These are phyloP conservation scores for Thermomucor indicae-seudaticae DNA, from an alignment of 371 early-diverging fungal genomes.

Conservation along the genomic window DNA sequence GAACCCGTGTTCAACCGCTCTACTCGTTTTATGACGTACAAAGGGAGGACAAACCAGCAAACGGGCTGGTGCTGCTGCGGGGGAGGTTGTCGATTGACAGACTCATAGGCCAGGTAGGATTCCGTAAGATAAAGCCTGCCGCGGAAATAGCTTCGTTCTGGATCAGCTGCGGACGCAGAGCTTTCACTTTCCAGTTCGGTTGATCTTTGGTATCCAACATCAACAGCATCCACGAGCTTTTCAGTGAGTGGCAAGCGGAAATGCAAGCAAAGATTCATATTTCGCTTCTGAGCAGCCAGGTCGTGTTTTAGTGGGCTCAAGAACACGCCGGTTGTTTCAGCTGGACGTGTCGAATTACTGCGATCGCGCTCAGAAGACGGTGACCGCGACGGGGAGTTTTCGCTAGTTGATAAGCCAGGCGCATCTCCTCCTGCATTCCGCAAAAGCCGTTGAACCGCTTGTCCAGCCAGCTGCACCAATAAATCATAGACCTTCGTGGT, in stretches of 20 bases:
- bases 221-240: slow-evolving; percentile 50
- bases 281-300: slow-evolving; percentile 72
- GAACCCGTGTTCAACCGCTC: slow-evolving; percentile 66
- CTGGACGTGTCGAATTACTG: neutral
- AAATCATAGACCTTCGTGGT: slow-evolving; percentile 73
- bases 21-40: slow-evolving; percentile 86
- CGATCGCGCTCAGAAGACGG: slow-evolving; percentile 1
- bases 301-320: slow-evolving; percentile 49
- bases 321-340: slow-evolving; percentile 14
- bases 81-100: slow-evolving; percentile 45
- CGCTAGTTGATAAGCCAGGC: slow-evolving; percentile 46
- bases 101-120: slow-evolving; percentile 77
- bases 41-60: slow-evolving; percentile 77
- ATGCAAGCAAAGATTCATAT: slow-evolving; percentile 64
- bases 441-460: slow-evolving; percentile 83
- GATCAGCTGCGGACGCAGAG: no score
- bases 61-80: slow-evolving; percentile 41
- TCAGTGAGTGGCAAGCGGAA: slow-evolving; percentile 72
- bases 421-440: slow-evolving; percentile 71
- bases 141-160: slow-evolving; percentile 11
- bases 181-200: neutral
- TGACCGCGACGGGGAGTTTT: neutral
- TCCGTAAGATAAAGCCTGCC: slow-evolving; percentile 83
- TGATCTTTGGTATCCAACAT: slow-evolving; percentile 45
- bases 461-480: slow-evolving; percentile 79